A percentile compares a stretch with the other conserved stretches of the same genome.
phyloP scores from a whole-genome alignment of 306 rosid species.

The Bauhinia variegata region DNA sequence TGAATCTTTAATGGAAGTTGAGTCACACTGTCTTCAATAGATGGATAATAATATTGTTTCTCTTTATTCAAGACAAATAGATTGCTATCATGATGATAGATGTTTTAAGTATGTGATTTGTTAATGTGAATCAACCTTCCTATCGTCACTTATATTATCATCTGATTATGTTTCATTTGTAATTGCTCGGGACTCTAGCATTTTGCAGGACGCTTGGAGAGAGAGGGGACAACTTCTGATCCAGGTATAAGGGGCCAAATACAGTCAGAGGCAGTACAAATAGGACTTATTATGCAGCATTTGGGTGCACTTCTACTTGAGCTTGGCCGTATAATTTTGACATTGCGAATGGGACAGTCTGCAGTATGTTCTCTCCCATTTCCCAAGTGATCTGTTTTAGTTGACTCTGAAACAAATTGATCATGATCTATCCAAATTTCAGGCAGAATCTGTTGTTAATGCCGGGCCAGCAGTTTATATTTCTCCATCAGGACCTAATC shows the following conservation, averaged over 20 bases:
- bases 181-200: conserved; percentile 65
- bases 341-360: conserved; percentile 86
- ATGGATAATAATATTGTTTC: not conserved
- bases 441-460: conserved; percentile 83
- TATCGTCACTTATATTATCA: conserved; percentile 9
- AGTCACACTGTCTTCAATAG: not conserved
- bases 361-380: conserved; percentile 63
- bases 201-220: conserved; percentile 89
- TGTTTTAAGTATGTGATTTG: conserved; percentile 16
- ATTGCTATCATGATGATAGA: conserved; percentile 15
- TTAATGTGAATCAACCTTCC: conserved; percentile 20
- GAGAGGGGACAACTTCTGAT: conserved; percentile 69
- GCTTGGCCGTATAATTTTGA: conserved; percentile 95
- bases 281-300: conserved; percentile 86
- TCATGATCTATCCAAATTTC: conserved; percentile 38
- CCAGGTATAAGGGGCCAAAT: conserved; percentile 63
- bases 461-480: conserved; percentile 97
- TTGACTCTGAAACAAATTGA: conserved; percentile 28
- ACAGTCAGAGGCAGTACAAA: conserved; percentile 74
- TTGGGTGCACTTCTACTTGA: conserved; percentile 91
- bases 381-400: conserved; percentile 29
- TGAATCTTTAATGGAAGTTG: not conserved
- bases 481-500: conserved; percentile 95
- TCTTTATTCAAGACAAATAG: conserved; percentile 4
- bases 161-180: conserved; percentile 49